Conservation (phyloP, 2,329 filamentous ascomycete species). For the Paramyrothecium sp. region DNA sequence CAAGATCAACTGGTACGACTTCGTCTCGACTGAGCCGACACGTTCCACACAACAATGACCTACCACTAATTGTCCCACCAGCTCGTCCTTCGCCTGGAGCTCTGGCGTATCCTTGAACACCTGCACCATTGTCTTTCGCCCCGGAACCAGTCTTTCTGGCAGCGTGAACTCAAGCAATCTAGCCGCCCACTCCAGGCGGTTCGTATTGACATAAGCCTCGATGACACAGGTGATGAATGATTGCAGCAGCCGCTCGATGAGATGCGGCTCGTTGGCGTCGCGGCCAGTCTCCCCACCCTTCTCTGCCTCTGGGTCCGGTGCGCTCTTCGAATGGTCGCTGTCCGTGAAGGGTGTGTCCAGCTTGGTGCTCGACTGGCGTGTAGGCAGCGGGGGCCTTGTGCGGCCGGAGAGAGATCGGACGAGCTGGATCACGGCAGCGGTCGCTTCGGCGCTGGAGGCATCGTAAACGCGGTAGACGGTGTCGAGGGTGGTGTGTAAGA, state of each 20-base stretch:
- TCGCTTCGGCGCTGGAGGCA: constrained; percentile 63
- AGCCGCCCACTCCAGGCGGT: constrained; percentile 59
- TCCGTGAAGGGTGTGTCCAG: constrained; percentile 54
- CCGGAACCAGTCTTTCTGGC: constrained; percentile 62
- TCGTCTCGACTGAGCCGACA: too few relatives aligned
- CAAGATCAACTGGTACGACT: not conserved
- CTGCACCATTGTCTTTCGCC: constrained; percentile 59
- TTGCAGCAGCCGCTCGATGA: constrained; percentile 66
- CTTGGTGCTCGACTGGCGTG: constrained; percentile 56
- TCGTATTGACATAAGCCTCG: constrained; percentile 67
- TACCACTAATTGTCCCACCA: constrained; percentile 72
- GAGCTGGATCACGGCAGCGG: constrained; percentile 68
- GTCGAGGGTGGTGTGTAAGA: constrained; percentile 73
- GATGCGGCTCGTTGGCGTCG: constrained; percentile 55
- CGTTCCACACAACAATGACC: constrained; percentile 22
- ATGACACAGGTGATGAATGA: constrained; percentile 77
- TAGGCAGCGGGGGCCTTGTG: constrained; percentile 62
- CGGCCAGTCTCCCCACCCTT: constrained; percentile 17
- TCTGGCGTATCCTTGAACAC: constrained; percentile 63
- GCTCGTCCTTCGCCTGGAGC: constrained; percentile 60
- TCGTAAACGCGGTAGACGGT: constrained; percentile 67
- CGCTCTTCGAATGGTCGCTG: constrained; percentile 53
- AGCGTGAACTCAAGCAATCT: constrained; percentile 67
- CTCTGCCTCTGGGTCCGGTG: constrained; percentile 60
- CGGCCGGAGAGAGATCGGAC: constrained; percentile 67